phyloP scores from a whole-genome alignment of 2,329 filamentous ascomycete genomes.

The Colletotrichum destructivum region DNA sequence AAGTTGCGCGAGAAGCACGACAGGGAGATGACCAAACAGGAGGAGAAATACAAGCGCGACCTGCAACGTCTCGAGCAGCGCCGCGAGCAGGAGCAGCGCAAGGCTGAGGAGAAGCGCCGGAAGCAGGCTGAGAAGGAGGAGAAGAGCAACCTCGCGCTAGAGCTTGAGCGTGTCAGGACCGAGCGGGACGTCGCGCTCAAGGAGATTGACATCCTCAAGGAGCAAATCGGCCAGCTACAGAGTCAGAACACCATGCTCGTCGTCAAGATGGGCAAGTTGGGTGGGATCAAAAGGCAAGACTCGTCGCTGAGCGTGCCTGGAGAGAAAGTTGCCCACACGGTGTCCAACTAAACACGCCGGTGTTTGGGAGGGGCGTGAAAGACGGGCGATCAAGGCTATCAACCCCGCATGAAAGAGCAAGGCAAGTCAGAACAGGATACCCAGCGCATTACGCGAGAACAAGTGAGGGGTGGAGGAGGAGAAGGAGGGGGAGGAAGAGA shows the following conservation, averaged over 20 bases:
- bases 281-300: conserved; percentile 49
- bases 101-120: conserved; percentile 65
- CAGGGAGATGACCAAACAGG: conserved; percentile 74
- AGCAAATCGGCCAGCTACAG: conserved; percentile 71
- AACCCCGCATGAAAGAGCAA: background rate
- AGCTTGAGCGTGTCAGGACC: conserved; percentile 66
- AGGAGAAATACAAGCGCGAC: conserved; percentile 77
- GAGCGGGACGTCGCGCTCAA: conserved; percentile 68
- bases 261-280: conserved; percentile 61
- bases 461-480: background rate
- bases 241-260: conserved; percentile 72
- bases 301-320: conserved; percentile 49
- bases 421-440: conserved; percentile 16
- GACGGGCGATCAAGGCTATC: background rate
- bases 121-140: conserved; percentile 71
- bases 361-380: conserved; percentile 51
- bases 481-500: background rate
- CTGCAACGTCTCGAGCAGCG: conserved; percentile 76
- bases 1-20: conserved; percentile 77
- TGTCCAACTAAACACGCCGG: conserved; percentile 73
- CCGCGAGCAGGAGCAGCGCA: conserved; percentile 73
- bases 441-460: conserved; percentile 4
- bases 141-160: conserved; percentile 62
- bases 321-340: conserved; percentile 53
- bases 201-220: conserved; percentile 69